phyloP scores from a whole-genome alignment of 805 yeast species.

The Zygoascus flipseniorum region DNA sequence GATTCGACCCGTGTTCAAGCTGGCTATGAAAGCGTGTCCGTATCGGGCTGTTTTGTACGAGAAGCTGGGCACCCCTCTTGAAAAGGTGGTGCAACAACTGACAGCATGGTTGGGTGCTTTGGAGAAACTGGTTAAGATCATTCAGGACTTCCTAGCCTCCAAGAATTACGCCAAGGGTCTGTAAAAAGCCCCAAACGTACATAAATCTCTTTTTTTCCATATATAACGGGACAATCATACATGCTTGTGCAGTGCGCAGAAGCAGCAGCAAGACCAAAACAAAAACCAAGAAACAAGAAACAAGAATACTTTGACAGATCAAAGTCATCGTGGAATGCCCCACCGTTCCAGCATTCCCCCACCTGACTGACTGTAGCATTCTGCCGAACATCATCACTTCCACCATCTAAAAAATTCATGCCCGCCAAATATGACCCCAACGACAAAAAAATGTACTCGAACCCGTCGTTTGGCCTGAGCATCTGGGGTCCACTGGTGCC shows the following conservation, averaged over 20 bases:
- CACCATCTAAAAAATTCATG: background rate
- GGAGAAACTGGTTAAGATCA: slow-evolving; percentile 62
- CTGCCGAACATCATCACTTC: background rate
- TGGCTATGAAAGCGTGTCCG: slow-evolving; percentile 94
- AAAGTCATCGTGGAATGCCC: too few relatives aligned
- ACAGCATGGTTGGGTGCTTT: slow-evolving; percentile 67
- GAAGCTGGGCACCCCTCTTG: slow-evolving; percentile 60
- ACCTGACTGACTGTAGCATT: too few relatives aligned
- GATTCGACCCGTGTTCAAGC: slow-evolving; percentile 76
- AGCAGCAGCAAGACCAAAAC: too few relatives aligned
- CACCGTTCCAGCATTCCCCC: too few relatives aligned
- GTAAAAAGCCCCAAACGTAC: slow-evolving; percentile 27
- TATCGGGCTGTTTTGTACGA: slow-evolving; percentile 77
- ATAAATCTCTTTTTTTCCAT: background rate
- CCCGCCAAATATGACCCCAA: slow-evolving; percentile 3
- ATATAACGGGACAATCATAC: too few relatives aligned
- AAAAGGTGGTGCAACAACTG: slow-evolving; percentile 56
- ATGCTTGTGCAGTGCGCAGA: too few relatives aligned
- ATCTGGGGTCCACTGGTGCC: slow-evolving; percentile 70
- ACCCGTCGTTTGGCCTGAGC: slow-evolving; percentile 51
- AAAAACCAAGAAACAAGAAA: background rate
- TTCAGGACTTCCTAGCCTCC: slow-evolving; percentile 63
- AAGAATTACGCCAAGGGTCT: slow-evolving; percentile 89
- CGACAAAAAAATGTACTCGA: slow-evolving; percentile 13
- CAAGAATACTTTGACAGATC: too few relatives aligned